Conservation (phyloP, 495 filamentous ascomycete genomes). For the Penicillium alfredii region DNA sequence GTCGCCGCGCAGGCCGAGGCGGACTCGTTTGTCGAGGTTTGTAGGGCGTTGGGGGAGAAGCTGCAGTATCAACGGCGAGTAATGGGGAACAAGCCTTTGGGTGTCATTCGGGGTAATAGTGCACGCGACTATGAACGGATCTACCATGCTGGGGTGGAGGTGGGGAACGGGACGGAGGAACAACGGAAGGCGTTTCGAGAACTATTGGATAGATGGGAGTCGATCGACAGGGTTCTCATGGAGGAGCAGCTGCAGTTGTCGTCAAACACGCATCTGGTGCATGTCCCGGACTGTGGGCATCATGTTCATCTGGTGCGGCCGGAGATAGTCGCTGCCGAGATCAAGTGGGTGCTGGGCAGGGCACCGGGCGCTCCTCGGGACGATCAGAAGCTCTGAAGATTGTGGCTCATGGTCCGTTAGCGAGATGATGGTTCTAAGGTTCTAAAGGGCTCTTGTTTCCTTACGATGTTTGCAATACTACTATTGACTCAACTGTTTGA, state of each 20-base stretch:
- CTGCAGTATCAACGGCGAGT: conserved; percentile 25
- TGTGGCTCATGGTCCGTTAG: too few relatives aligned
- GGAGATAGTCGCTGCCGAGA: conserved; percentile 41
- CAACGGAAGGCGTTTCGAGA: conserved; percentile 25
- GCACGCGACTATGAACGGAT: conserved; percentile 28
- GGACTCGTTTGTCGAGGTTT: conserved; percentile 15
- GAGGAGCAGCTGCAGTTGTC: conserved; percentile 41
- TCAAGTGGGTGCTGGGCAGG: conserved; percentile 41
- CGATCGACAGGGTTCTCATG: conserved; percentile 35
- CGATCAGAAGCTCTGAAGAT: conserved; percentile 7
- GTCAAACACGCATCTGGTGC: conserved; percentile 26
- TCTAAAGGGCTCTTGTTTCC: too few relatives aligned
- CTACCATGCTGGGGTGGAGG: conserved; percentile 26
- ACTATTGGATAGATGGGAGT: conserved; percentile 33
- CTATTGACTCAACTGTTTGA: too few relatives aligned
- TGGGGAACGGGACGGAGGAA: conserved; percentile 28
- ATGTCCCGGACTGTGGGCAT: conserved; percentile 44
- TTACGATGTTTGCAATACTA: too few relatives aligned
- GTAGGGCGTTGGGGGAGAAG: conserved; percentile 24
- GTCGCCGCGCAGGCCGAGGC: conserved; percentile 15
- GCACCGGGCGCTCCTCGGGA: conserved; percentile 2
- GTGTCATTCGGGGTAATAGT: conserved; percentile 33
- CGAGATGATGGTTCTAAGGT: too few relatives aligned
- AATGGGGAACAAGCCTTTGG: conserved; percentile 30
- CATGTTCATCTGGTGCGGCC: conserved; percentile 43